Conservation (phyloP, 768 basidiomycete species). For the Tulasnella sp. region DNA sequence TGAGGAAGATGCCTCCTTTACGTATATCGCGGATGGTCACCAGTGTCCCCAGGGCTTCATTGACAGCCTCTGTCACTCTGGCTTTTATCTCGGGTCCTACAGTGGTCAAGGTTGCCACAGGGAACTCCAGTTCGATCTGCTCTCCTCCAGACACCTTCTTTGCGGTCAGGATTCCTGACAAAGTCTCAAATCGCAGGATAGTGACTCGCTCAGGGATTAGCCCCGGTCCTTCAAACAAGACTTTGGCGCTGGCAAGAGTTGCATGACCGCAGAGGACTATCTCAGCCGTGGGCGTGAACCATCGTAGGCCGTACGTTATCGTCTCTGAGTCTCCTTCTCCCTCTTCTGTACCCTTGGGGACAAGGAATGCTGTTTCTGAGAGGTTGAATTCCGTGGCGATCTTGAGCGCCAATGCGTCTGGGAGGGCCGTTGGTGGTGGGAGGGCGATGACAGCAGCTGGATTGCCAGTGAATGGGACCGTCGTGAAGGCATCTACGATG, state of each 20-base stretch:
- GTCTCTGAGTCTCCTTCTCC: not conserved
- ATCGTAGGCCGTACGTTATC: slow-evolving; percentile 22
- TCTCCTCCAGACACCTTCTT: not conserved
- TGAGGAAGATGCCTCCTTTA: slow-evolving; percentile 2
- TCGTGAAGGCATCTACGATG: slow-evolving; percentile 29
- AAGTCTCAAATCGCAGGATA: slow-evolving; percentile 19
- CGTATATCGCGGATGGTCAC: slow-evolving; percentile 18
- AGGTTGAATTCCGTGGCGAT: slow-evolving; percentile 25
- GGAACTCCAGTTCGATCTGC: slow-evolving; percentile 24
- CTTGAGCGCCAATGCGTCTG: slow-evolving; percentile 16
- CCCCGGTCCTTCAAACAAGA: slow-evolving; percentile 18
- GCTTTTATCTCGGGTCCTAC: not conserved
- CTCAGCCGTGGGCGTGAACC: slow-evolving; percentile 25
- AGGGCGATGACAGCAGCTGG: slow-evolving; percentile 27
- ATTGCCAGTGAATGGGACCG: slow-evolving; percentile 25
- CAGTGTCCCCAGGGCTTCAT: not conserved
- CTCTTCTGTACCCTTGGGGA: not conserved
- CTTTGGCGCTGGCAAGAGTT: slow-evolving; percentile 25
- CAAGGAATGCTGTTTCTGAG: slow-evolving; percentile 22
- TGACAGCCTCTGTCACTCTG: not conserved
- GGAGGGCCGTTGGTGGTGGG: slow-evolving; percentile 10
- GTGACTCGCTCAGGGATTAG: slow-evolving; percentile 1
- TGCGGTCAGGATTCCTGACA: slow-evolving; percentile 21
- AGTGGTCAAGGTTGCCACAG: slow-evolving; percentile 14
- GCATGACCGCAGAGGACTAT: slow-evolving; percentile 28